Percentiles rank a stretch among this genome's conserved stretches.
phyloP scores from a whole-genome alignment of 2,329 filamentous ascomycete species.

The Talaromyces pinophilus region DNA sequence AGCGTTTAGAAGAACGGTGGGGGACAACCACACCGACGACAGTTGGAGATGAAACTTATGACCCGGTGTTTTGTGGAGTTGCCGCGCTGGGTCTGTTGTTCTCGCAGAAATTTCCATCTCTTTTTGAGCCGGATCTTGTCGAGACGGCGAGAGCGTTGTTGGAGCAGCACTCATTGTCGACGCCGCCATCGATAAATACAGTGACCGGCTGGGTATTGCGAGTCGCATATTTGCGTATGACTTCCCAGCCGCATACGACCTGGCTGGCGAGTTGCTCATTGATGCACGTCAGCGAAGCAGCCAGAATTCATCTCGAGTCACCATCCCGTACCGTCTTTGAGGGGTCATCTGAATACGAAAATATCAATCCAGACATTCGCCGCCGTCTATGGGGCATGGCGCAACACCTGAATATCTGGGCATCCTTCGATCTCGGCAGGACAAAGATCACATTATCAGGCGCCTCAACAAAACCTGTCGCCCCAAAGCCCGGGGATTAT shows the following conservation, averaged over 20 bases:
- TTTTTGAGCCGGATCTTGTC: conserved; percentile 50
- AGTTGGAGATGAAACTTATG: conserved; percentile 39
- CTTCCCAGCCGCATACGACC: conserved; percentile 55
- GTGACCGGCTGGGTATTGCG: conserved; percentile 55
- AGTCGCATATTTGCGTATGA: conserved; percentile 56
- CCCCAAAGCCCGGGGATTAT: conserved; percentile 43
- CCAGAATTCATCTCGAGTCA: conserved; percentile 40
- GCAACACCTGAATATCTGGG: conserved; percentile 61
- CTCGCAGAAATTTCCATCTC: conserved; percentile 46
- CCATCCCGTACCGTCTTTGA: conserved; percentile 22
- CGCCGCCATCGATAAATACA: conserved; percentile 34
- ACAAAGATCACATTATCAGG: conserved; percentile 52
- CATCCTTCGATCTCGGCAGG: conserved; percentile 60
- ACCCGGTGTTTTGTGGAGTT: conserved; percentile 57
- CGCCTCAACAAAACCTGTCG: conserved; percentile 47
- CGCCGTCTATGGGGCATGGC: conserved; percentile 54
- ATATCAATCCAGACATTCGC: conserved; percentile 39
- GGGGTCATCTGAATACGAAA: conserved; percentile 5
- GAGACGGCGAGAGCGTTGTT: conserved; percentile 51
- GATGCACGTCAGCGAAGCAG: conserved; percentile 59
- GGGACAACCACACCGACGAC: conserved; percentile 24
- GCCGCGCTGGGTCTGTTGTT: conserved; percentile 58
- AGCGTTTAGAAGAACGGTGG: conserved; percentile 36
- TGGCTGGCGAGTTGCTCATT: conserved; percentile 28
- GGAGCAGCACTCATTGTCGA: conserved; percentile 42